phyloP scores from a whole-genome alignment of 2,329 filamentous ascomycete species.

The Colletotrichum tropicale region DNA sequence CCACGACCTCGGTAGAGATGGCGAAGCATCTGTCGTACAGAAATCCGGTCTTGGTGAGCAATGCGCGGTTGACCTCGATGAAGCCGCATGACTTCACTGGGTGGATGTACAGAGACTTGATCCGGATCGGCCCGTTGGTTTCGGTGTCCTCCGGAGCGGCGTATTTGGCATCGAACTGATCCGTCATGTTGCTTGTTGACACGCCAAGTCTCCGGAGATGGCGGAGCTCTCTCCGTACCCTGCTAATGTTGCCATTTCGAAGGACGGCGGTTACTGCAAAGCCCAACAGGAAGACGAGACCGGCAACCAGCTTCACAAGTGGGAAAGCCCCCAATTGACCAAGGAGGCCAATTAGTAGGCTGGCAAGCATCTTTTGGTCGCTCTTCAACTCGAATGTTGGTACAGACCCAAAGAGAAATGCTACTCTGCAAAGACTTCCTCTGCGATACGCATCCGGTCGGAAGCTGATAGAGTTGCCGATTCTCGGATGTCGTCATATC shows the following conservation, averaged over 20 bases:
- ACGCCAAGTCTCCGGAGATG: conserved; percentile 22
- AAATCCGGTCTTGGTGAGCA: conserved; percentile 28
- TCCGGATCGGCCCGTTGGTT: conserved; percentile 8
- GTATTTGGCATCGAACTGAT: conserved; percentile 25
- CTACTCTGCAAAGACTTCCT: background rate
- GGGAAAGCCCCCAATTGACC: background rate
- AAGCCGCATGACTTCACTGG: conserved; percentile 32
- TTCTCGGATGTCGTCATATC: background rate
- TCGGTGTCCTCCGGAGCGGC: background rate
- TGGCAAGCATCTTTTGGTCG: background rate
- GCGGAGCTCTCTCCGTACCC: background rate
- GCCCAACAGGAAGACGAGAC: background rate
- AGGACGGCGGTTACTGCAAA: background rate
- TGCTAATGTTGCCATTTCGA: background rate
- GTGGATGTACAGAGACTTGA: conserved; percentile 32
- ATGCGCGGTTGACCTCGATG: conserved; percentile 25
- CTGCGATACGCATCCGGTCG: fast-evolving
- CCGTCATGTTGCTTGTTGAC: conserved; percentile 25
- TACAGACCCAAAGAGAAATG: background rate
- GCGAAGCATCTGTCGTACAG: conserved; percentile 29
- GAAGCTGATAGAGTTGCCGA: background rate
- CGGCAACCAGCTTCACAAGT: background rate
- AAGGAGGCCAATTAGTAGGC: fast-evolving
- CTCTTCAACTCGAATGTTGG: background rate
- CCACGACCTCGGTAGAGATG: conserved; percentile 29